These are phyloP conservation scores for Cunninghamia lanceolata DNA, from an alignment of 75 land plant species.

Conservation along the genomic window DNA sequence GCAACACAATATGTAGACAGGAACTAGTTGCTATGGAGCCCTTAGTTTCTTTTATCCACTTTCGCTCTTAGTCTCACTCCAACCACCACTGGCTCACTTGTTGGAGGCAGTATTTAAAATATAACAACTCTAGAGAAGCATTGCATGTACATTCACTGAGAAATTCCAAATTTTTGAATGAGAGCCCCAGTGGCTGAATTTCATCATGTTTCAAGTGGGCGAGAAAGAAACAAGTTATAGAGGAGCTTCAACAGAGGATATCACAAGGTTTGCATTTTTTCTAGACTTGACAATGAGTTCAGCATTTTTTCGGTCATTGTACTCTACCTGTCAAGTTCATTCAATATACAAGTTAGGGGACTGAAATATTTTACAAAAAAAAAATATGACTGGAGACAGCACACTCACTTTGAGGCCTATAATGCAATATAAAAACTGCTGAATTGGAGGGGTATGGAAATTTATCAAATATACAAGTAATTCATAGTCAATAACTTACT, in stretches of 20 bases:
- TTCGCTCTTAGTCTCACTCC: not conserved
- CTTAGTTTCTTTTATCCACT: too few relatives aligned
- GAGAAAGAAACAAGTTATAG: not conserved
- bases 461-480: not conserved
- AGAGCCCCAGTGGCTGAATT: not conserved
- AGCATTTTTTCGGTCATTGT: constrained; percentile 91
- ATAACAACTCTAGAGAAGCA: not conserved
- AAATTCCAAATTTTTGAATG: not conserved
- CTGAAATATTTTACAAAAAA: constrained; percentile 2
- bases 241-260: constrained; percentile 42
- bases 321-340: constrained; percentile 52
- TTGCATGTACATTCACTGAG: not conserved
- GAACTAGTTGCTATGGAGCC: too few relatives aligned
- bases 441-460: not conserved
- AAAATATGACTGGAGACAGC: not conserved
- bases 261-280: constrained; percentile 73
- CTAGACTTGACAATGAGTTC: constrained; percentile 77
- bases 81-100: not conserved
- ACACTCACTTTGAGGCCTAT: not conserved
- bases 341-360: not conserved
- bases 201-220: not conserved
- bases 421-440: not conserved
- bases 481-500: constrained; percentile 36
- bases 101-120: not conserved
- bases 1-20: too few relatives aligned